These are phyloP conservation scores for Taiozyma onychis DNA, from an alignment of 1,139 yeast species.

Conservation along the genomic window DNA sequence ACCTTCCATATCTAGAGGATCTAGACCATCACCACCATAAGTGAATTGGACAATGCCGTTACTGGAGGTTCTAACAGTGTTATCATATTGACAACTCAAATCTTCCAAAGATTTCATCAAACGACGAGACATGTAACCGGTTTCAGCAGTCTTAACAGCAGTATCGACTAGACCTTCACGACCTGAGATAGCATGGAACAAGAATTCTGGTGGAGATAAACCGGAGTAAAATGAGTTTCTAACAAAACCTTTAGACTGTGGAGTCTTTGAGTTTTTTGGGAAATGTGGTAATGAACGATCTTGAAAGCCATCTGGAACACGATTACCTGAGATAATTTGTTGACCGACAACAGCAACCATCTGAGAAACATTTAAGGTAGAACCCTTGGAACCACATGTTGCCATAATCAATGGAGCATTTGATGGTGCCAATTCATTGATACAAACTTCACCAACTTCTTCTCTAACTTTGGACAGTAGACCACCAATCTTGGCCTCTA, in stretches of 20 bases:
- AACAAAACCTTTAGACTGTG: conserved; percentile 97
- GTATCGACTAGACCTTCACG: conserved; percentile 99
- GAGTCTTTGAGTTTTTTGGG: conserved; percentile 91
- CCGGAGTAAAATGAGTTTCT: conserved; percentile 94
- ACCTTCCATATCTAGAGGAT: conserved; percentile 99
- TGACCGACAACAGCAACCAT: conserved; percentile 99
- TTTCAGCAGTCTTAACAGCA: conserved; percentile 98
- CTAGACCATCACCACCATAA: conserved; percentile 98
- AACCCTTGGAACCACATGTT: conserved; percentile 98
- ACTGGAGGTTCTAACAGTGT: conserved; percentile 90
- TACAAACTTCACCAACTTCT: conserved; percentile 98
- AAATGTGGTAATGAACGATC: conserved; percentile 98
- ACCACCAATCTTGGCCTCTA: conserved; percentile 97
- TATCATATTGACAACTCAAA: conserved; percentile 87
- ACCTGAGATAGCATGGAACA: conserved; percentile 98
- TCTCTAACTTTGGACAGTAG: conserved; percentile 94
- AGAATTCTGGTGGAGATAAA: conserved; percentile 90
- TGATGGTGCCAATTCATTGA: conserved; percentile 78
- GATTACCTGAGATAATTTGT: conserved; percentile 96
- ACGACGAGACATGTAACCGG: conserved; percentile 99
- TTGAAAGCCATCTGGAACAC: conserved; percentile 99
- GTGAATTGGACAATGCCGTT: conserved; percentile 97
- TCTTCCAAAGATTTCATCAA: conserved; percentile 98
- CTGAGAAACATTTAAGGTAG: conserved; percentile 95
- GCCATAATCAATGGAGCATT: conserved; percentile 99